phyloP scores from a whole-genome alignment of 306 rosid genomes.

The Vigna reflexopilosa region DNA sequence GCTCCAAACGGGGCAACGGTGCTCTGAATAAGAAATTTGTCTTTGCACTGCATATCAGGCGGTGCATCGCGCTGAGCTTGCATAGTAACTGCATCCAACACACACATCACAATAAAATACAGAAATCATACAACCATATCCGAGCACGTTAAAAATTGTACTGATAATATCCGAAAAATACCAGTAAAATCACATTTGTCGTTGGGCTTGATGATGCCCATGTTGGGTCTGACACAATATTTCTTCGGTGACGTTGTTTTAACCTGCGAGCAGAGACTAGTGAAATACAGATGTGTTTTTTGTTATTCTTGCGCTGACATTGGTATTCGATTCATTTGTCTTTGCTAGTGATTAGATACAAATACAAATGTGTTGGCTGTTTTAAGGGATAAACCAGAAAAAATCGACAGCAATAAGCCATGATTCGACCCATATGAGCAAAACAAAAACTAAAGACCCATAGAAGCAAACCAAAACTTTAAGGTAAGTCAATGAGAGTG shows the following conservation, averaged over 20 bases:
- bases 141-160: neutral
- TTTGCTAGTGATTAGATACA: neutral
- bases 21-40: slow-evolving; percentile 87
- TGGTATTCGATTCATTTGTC: neutral
- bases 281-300: neutral
- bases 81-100: slow-evolving; percentile 78
- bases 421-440: too few species aligned
- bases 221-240: slow-evolving; percentile 91
- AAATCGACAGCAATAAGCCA: too few species aligned
- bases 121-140: neutral
- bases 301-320: neutral
- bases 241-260: slow-evolving; percentile 94
- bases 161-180: slow-evolving; percentile 39
- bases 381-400: too few species aligned
- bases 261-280: slow-evolving; percentile 58
- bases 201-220: slow-evolving; percentile 78
- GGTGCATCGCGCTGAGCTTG: slow-evolving; percentile 86
- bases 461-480: too few species aligned
- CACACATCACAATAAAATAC: neutral
- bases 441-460: too few species aligned
- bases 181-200: slow-evolving; percentile 81
- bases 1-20: slow-evolving; percentile 68
- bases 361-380: too few species aligned
- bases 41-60: slow-evolving; percentile 82
- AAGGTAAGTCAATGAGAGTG: too few species aligned